Evolutionary conservation across 75 land plant genomes (phyloP).

Genomic region (Sequoiadendron giganteum): DNA sequence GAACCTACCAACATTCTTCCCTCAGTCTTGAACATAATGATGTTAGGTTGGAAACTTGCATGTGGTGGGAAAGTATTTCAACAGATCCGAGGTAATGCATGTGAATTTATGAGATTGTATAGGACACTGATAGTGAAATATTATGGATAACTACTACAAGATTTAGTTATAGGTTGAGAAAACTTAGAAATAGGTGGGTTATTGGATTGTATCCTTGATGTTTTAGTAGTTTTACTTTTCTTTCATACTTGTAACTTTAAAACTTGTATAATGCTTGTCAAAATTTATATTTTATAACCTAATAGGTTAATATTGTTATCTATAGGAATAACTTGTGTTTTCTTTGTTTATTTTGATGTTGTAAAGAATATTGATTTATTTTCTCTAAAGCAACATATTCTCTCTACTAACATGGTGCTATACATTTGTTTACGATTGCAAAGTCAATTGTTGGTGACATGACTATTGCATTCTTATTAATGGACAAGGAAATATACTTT

Average conservation of each 20-base stretch:
- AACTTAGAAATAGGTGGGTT: background rate
- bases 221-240: background rate
- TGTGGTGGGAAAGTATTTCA: too few relatives aligned
- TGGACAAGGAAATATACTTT: constrained; percentile 96
- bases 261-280: background rate
- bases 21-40: too few relatives aligned
- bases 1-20: too few relatives aligned
- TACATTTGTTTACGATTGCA: background rate
- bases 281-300: background rate
- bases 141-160: background rate
- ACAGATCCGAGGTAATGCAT: too few relatives aligned
- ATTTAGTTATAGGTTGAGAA: background rate
- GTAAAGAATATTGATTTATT: background rate
- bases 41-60: too few relatives aligned
- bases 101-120: background rate
- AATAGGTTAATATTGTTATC: background rate
- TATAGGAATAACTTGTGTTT: background rate
- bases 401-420: background rate
- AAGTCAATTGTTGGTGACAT: constrained; percentile 95
- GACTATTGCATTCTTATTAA: constrained; percentile 83
- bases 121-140: background rate
- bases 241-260: background rate
- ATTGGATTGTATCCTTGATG: background rate
- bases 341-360: background rate
- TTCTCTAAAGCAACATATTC: background rate